Evolutionary conservation across 129 eudicot species (phyloP).

Genomic region (Flaveria brownii): DNA sequence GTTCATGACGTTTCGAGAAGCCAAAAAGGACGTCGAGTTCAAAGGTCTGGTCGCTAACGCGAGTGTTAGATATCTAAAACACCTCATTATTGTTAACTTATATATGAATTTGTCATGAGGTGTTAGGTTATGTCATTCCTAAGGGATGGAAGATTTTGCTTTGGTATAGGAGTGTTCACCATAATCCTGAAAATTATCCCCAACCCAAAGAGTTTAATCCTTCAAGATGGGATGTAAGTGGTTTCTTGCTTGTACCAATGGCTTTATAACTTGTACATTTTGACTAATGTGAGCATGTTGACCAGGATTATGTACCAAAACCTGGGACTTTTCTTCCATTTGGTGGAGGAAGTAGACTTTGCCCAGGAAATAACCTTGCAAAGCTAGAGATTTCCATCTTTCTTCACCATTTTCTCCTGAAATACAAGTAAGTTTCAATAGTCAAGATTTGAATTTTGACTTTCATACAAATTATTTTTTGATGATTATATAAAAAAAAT

Average conservation of each 20-base stretch:
- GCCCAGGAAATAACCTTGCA: constrained; percentile 96
- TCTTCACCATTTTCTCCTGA: constrained; percentile 77
- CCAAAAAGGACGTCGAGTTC: constrained; percentile 56
- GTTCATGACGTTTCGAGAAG: constrained; percentile 70
- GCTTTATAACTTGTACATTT: constrained; percentile 1
- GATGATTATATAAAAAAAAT: no score
- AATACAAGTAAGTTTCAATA: constrained; percentile 56
- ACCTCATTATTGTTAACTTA: background rate
- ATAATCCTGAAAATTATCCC: constrained; percentile 52
- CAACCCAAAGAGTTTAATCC: constrained; percentile 72
- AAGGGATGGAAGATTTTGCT: constrained; percentile 87
- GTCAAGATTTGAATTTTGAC: no score
- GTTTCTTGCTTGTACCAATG: background rate
- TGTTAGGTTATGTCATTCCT: constrained; percentile 73
- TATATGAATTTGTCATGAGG: background rate
- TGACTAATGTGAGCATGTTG: constrained; percentile 14
- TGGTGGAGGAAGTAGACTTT: constrained; percentile 85
- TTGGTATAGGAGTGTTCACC: constrained; percentile 77
- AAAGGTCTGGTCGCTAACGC: constrained; percentile 44
- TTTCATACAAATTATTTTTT: no score
- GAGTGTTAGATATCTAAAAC: background rate
- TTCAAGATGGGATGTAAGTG: constrained; percentile 87
- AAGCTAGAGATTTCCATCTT: constrained; percentile 82
- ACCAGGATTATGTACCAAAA: constrained; percentile 58
- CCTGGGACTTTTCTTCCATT: constrained; percentile 85